phyloP scores from a whole-genome alignment of 208 protist species.

The Leishmania mexicana region DNA sequence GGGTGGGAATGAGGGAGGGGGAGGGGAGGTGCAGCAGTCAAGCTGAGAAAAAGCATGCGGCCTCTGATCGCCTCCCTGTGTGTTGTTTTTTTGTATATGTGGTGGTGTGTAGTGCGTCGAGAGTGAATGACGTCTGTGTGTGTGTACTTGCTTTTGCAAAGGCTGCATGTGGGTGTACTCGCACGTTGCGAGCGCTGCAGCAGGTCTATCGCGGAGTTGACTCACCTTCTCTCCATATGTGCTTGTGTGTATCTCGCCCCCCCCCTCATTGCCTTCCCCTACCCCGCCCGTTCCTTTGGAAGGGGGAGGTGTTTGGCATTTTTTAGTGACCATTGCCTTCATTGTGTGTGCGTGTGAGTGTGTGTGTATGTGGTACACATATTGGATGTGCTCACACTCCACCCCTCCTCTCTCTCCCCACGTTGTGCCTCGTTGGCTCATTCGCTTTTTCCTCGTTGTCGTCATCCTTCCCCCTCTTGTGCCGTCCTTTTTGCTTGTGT shows the following conservation, averaged over 20 bases:
- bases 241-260: not conserved
- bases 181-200: not conserved
- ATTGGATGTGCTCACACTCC: not conserved
- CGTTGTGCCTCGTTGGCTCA: not conserved
- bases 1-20: not conserved
- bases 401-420: not conserved
- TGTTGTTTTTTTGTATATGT: not conserved
- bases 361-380: not conserved
- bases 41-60: not conserved
- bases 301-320: not conserved
- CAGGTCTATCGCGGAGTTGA: not conserved
- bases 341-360: not conserved
- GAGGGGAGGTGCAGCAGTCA: no score
- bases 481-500: not conserved
- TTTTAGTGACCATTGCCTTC: not conserved
- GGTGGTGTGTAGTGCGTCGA: not conserved
- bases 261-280: not conserved
- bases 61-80: not conserved
- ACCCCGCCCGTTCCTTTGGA: not conserved
- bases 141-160: not conserved
- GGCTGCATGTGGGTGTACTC: not conserved
- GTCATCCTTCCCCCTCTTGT: not conserved
- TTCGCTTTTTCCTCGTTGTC: not conserved
- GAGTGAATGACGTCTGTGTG: not conserved
- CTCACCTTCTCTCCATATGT: not conserved